Evolutionary conservation across 1,284 basidiomycete species (phyloP), one percentile per base, ranked within the genome.

Genomic region (Fomitopsis pinicola): DNA sequence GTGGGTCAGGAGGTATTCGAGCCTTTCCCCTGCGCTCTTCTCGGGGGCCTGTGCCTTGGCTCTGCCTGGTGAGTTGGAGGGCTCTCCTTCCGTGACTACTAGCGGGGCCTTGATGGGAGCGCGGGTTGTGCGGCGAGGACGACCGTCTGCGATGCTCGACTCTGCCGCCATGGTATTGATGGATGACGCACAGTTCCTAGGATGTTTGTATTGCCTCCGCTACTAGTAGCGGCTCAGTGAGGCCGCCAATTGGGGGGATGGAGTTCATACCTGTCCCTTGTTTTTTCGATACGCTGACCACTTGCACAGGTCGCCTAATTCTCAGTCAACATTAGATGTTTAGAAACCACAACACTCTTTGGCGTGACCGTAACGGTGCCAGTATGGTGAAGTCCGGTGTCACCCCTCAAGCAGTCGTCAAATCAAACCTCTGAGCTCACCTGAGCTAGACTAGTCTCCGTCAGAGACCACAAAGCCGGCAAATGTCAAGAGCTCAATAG

Each of bases 1-100:
- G 67, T 75, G 80, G 56, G 80, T 77, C 22, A 86, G 72, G 44
- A 86, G 68, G 46, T 68, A 53, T 10, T 70, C 68, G 3, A 69
- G 65, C 58, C 63, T 62, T 22, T 67, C 61, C 58, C 65, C 60
- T 15, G 63, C 44, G 50, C 53, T 57, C 55, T 66, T 66, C 22
- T 64, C 65, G 0, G 44, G 26, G 26, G 64, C 64, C 22, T 59
- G 58, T n/a, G 60, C 50, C 55, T 69, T 69, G 33, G 64, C 53
- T 42, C 66, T 69, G 12, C 59, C 42, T 35, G 52, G 52, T 40
- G 44, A 44, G 15, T n/a, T 40, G 15, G 57, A 56, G 28, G 58
- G 35, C 42, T 58, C 48, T 17, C 35, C 36, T 36, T 55, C 42
- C 1, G 55, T 42, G n/a, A 60, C 55, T 9, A 53, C 54, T 8